phyloP scores from a whole-genome alignment of 2,329 filamentous ascomycete species.

The Allantophomopsis cytisporea region DNA sequence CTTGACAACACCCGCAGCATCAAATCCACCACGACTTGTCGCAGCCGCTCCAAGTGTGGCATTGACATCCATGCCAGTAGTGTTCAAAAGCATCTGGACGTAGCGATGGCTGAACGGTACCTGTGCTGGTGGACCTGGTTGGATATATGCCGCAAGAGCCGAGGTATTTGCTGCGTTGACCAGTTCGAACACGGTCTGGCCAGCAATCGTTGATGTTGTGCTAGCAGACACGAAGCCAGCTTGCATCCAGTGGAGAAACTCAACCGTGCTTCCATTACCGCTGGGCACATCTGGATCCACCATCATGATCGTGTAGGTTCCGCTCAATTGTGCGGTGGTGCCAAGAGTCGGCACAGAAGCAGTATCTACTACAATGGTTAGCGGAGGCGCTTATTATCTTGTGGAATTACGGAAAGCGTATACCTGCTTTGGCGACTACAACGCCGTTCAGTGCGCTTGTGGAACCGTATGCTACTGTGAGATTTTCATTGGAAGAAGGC shows the following conservation, averaged over 20 bases:
- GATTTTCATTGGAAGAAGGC: conserved; percentile 10
- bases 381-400: background rate
- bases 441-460: conserved; percentile 12
- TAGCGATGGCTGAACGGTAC: conserved; percentile 13
- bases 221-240: conserved; percentile 10
- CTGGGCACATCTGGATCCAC: conserved; percentile 15
- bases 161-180: conserved; percentile 8
- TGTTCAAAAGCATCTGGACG: conserved; percentile 13
- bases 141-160: conserved; percentile 10
- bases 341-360: conserved; percentile 9
- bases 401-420: background rate
- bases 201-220: conserved; percentile 9
- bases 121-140: conserved; percentile 11
- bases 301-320: conserved; percentile 16
- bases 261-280: conserved; percentile 6
- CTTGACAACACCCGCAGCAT: conserved; percentile 7
- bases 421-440: conserved; percentile 11
- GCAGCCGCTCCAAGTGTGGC: conserved; percentile 2
- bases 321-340: conserved; percentile 8
- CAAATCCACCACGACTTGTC: conserved; percentile 7
- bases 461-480: conserved; percentile 12
- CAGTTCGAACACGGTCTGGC: conserved; percentile 10
- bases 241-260: conserved; percentile 18
- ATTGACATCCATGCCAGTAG: conserved; percentile 5
- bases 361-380: conserved; percentile 7